Conservation (phyloP, 441 rosid genomes). For the Euphorbia schlechtendalii region DNA sequence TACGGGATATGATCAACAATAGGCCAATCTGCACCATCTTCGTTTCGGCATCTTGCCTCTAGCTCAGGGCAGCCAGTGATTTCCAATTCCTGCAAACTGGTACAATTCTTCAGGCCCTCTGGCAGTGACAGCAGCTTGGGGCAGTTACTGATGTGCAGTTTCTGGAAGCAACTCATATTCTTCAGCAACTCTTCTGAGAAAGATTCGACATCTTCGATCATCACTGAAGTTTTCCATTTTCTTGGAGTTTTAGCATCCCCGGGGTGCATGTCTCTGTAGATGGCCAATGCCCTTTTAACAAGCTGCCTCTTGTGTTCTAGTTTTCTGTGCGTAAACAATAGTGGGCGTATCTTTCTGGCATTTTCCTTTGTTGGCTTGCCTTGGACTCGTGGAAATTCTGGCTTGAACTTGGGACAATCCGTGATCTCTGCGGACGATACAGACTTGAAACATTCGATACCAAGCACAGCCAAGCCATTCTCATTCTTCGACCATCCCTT, state of each 20-base stretch:
- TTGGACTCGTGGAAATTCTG: not conserved
- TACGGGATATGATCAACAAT: not conserved
- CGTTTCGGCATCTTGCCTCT: not conserved
- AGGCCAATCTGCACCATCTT: not conserved
- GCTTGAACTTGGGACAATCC: not conserved
- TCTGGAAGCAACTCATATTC: not conserved
- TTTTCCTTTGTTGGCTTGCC: not conserved
- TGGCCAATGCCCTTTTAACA: not conserved
- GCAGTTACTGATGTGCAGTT: not conserved
- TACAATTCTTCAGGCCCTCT: not conserved
- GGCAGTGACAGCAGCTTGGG: not conserved
- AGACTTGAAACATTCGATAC: not conserved
- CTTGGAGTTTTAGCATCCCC: not conserved
- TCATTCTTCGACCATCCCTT: not conserved
- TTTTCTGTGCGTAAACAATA: not conserved
- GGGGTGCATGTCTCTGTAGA: not conserved
- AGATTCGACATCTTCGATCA: not conserved
- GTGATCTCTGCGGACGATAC: not conserved
- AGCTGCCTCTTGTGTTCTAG: not conserved
- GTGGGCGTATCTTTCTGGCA: too few species aligned
- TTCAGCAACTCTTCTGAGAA: not conserved
- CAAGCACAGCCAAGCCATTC: not conserved
- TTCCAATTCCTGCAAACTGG: not conserved
- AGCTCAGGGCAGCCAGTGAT: not conserved
- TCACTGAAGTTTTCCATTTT: not conserved